Base-by-base conservation (phyloP, 495 filamentous ascomycete species). In the Neurospora sublineolata region DNA sequence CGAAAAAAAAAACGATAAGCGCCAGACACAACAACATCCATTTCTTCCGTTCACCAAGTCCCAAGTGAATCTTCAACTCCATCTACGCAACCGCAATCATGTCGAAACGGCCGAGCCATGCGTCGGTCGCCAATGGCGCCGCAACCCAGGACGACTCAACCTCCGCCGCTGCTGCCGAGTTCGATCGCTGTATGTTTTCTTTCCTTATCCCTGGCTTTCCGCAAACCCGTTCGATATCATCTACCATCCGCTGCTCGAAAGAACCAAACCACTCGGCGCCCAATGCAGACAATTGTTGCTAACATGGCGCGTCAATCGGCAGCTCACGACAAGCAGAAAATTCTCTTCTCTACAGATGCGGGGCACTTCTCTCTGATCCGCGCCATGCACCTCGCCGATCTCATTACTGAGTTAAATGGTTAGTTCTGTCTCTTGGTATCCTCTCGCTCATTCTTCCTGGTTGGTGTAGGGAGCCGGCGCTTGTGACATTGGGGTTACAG, bases 341-440 rank as follows among this genome's bases (percentile, higher is more conserved):
- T 88, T 81, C 89, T 97, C 69, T 90, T 97, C 64, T 88, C 88
- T 36, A 83, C 88, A 70, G 88, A 93, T 67, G 86, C 88, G 38
- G 93, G 92, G 30, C 94, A 97, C 78, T 88, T 88, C 79, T 85
- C 84, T 33, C 80, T 88, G 72, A 77, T 88, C 71, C 93, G 91
- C 79, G 93, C 94, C 72, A 86, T 98, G 73, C 95, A 99, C 78
- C 88, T 98, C 72, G 95, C 95, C 20, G 95, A 99, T 82, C 84
- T 96, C 52, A 97, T 99, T 76, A 99, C 95, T 36, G 93, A 96
- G 78, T 82, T 98, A 60, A 99, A 99, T 81, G 94, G 94, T 97
- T 85, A 40, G 76, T 42, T 36, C 14, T 64, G 14, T 64, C 12
- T 64, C 27, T 8, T 64, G 27, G 12, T 64, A 27, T 18, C 6